Conservation (phyloP, 805 yeast species). For the Myxozyma neotropica region DNA sequence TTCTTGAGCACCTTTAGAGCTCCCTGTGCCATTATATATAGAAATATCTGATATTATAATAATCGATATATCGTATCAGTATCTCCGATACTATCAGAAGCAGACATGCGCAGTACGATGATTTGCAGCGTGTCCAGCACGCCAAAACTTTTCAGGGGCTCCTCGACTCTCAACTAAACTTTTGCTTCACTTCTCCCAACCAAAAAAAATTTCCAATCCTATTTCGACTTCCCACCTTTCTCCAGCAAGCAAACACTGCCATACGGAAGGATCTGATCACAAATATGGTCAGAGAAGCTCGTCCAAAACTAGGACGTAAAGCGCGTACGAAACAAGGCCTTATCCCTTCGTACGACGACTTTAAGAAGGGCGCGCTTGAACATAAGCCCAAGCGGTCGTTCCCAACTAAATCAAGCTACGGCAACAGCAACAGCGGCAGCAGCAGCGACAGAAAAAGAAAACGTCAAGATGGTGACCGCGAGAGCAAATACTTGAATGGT, state of each 20-base stretch:
- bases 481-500: slow-evolving; percentile 13
- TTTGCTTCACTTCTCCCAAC: not conserved
- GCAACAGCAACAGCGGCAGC: not conserved
- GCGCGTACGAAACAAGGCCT: slow-evolving; percentile 89
- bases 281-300: slow-evolving; percentile 15
- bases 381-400: slow-evolving; percentile 37
- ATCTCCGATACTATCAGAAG: too few relatives aligned
- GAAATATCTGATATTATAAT: too few relatives aligned
- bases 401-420: not conserved
- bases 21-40: slow-evolving; percentile 45
- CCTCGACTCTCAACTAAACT: not conserved
- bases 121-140: too few relatives aligned
- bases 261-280: too few relatives aligned
- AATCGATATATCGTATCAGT: too few relatives aligned
- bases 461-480: not conserved
- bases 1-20: slow-evolving; percentile 39
- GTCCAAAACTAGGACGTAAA: slow-evolving; percentile 77
- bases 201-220: not conserved
- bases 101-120: too few relatives aligned
- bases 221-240: not conserved
- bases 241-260: too few relatives aligned
- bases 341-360: slow-evolving; percentile 88
- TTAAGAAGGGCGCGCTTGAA: slow-evolving; percentile 56
- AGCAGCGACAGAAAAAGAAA: slow-evolving; percentile 4
- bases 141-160: slow-evolving; percentile 9